Base-by-base conservation (phyloP, 768 basidiomycete genomes). In the Russula emetica region DNA sequence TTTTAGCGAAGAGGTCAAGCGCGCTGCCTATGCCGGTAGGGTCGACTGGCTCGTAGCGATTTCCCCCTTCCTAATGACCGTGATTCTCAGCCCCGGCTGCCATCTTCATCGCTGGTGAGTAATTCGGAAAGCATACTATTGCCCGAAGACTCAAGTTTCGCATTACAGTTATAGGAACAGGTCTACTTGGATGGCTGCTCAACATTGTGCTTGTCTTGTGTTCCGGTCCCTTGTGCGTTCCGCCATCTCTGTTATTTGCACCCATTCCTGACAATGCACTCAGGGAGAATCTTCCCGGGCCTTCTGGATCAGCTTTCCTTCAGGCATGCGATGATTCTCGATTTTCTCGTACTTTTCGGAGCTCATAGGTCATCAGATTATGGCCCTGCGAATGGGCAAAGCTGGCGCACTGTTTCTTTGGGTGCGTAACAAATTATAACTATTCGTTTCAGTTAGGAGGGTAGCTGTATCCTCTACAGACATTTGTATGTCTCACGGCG, bases 141-240 rank as follows among this genome's bases (percentile, higher is more conserved):
- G 60, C 26, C 44, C 78, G 82, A 82, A 10, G 83, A 83, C 82
- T 47, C 83, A 85, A 9, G 85, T 85, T 24, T 68, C 84, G 86
- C 71, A 81, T 85, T 62, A 83, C 61, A 84, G 89, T 90, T 32
- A 77, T 90, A 61, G 88, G 88, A 5, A 90, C 88, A 5, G 87
- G 87, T 60, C 75, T 88, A 51, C 80, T 92, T 65, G 91, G 92
- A 38, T 94, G 92, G 92, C 70, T 94, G 10, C 80, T 94, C 64
- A 96, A 94, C 74, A 89, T 96, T 66, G 86, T 92, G 5, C 74
- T 93, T 34, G 81, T 94, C n/a, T 78, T 94, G 11, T 94, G 91
- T 73, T 90, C 88, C n/a, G 90, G 90, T 8, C 83, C 85, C 60
- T 76, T 90, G 85, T 86, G 66, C 69, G 85, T 77, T 18, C 20